Conservation (phyloP, 768 basidiomycete genomes). For the button mushroom (Agaricus bisporus) region DNA sequence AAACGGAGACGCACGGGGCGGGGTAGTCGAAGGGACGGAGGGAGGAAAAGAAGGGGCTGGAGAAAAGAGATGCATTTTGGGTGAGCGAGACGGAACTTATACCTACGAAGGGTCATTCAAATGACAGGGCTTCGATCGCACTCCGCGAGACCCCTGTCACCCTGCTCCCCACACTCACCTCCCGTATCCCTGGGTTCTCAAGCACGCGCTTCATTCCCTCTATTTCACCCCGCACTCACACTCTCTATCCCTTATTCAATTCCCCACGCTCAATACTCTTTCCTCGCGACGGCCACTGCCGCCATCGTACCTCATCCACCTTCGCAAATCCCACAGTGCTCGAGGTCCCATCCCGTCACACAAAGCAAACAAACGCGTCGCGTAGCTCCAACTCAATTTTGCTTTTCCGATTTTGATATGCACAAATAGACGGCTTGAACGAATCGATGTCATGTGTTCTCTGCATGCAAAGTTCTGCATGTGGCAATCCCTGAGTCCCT, state of each 20-base stretch:
- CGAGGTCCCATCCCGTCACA: conserved; percentile 11
- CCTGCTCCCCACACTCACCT: conserved; percentile 16
- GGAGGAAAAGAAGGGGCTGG: conserved; percentile 24
- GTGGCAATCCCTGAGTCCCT: conserved; percentile 14
- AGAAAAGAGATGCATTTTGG: conserved; percentile 42
- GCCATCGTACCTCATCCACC: background rate
- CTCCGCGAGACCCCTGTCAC: conserved; percentile 33
- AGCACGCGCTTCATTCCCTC: background rate
- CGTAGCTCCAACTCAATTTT: conserved; percentile 23
- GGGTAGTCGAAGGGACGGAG: conserved; percentile 9
- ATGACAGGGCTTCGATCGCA: conserved; percentile 46
- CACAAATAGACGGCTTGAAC: conserved; percentile 6
- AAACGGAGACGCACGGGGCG: conserved; percentile 7
- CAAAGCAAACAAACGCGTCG: conserved; percentile 48
- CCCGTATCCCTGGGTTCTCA: background rate
- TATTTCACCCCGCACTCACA: background rate
- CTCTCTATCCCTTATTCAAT: conserved; percentile 8
- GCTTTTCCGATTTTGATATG: conserved; percentile 4
- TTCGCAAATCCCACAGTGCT: conserved; percentile 2
- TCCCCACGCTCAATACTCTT: background rate
- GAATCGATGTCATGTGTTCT: conserved; percentile 20
- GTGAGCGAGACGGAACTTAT: conserved; percentile 56
- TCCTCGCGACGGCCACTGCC: background rate
- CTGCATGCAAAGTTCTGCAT: conserved; percentile 17
- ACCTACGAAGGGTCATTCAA: conserved; percentile 35